phyloP scores from a whole-genome alignment of 371 early-diverging fungal species.

The Mortierella sp. region DNA sequence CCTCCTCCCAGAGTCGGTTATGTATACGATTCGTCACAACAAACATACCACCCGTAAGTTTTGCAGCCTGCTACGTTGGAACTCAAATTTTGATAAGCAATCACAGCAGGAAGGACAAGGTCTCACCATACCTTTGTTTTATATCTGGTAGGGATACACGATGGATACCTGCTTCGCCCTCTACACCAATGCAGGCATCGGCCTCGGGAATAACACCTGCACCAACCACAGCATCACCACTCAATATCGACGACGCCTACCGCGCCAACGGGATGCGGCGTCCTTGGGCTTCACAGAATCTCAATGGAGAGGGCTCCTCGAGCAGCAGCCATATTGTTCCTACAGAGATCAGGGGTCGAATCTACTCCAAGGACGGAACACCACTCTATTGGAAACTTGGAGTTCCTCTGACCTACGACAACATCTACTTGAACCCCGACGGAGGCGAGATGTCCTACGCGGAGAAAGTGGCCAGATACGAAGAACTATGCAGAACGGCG shows the following conservation, averaged over 20 bases:
- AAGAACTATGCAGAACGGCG: conserved; percentile 9
- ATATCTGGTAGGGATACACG: conserved; percentile 16
- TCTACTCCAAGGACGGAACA: conserved; percentile 19
- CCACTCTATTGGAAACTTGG: conserved; percentile 29
- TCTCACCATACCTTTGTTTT: not conserved
- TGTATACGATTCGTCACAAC: conserved; percentile 12
- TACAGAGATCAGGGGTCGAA: not conserved
- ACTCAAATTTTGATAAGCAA: not conserved
- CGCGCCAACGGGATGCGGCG: conserved; percentile 11
- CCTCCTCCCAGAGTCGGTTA: conserved; percentile 12
- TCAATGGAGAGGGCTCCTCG: not conserved
- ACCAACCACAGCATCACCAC: not conserved
- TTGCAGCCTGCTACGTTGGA: not conserved
- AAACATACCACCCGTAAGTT: conserved; percentile 31
- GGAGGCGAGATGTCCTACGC: conserved; percentile 30
- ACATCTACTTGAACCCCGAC: conserved; percentile 27
- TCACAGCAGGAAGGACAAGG: not conserved
- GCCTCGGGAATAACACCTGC: not conserved
- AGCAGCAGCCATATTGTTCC: not conserved
- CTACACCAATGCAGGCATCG: not conserved
- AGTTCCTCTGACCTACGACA: conserved; percentile 32
- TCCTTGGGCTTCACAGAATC: not conserved
- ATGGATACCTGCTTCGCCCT: conserved; percentile 15
- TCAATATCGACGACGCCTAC: conserved; percentile 3
- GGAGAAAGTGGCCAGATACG: conserved; percentile 16